Base-by-base conservation (phyloP, 768 basidiomycete species). In the Leccinum sublutescens region DNA sequence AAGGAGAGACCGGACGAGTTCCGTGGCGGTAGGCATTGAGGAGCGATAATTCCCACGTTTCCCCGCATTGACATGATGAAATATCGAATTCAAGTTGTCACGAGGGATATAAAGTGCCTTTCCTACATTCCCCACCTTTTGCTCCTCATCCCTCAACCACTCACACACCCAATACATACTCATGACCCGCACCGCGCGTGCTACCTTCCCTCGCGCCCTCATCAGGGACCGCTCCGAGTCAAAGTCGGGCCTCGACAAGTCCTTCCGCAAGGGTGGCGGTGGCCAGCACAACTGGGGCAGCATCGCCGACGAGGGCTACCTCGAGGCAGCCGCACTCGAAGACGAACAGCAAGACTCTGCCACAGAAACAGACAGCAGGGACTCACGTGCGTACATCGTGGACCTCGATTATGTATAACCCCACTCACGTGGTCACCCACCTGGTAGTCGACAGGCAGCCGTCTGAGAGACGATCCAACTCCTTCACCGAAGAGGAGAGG, bases 251-350 rank as follows among this genome's bases (percentile, higher is more conserved):
- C 79, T 87, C 58, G 85, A 87, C 80, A 82, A 81, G 67, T 82
- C 81, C 65, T 65, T 88, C 58, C 87, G 85, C 76, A 94, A 94
- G 77, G 79, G 83, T 61, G 93, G 93, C 56, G 86, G 84, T 27
- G 93, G 93, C 34, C 79, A 81, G 8, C 85, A 94, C 76, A 93
- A 91, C 77, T 96, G 93, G 93, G 93, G 93, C 59, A 82, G 80
- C 56, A 71, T 90, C 62, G 75, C 74, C 3, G 79, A 90, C 66
- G 89, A 93, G 76, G 75, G 72, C 43, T 78, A 82, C 60, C 78
- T 82, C 64, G 90, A 89, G 74, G 69, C 71, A 25, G 82, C 79
- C 38, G 88, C 85, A 1, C 56, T 80, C 47, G 77, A 76, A 21
- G 91, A 91, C 74, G 85, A 85, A 68, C 76, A 77, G 50, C 67